Evolutionary conservation across 495 filamentous ascomycete genomes (phyloP), one percentile per base, ranked within the genome.

Genomic region (Talaromyces borbonicus): DNA sequence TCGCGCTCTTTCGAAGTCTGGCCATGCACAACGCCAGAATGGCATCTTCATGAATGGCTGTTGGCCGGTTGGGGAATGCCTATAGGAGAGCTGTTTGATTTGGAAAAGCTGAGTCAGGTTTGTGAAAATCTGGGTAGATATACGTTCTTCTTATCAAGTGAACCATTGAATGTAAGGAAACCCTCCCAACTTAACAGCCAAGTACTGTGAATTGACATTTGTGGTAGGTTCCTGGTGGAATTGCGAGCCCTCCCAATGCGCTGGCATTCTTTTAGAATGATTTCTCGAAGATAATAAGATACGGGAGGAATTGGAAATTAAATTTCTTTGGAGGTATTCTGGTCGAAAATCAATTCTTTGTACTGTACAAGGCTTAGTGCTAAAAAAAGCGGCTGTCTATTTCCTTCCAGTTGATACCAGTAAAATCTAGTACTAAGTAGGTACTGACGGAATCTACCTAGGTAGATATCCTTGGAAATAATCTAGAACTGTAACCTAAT

Each of bases 21-120:
- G 26, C 26, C 26, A 29, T 29, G 26, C 26, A 6, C 26, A 29
- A 29, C 26, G 11, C 26, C 26, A 25, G 52, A 55, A 12, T 51
- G 55, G 9, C 58, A 52, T 9, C 48, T 80, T 43, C 75, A 79
- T 56, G 64, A 79, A 51, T 75, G 67, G 67, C 50, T 74, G 23
- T 52, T 80, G 20, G 68, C 61, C 3, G 70, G 71, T 6, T 81
- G 73, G 74, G 77, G 77, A 2, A 47, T 69, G 48, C 76, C 76
- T 3, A 75, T 81, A 52, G 76, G 76, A 1, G 77, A 81, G 60
- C 53, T 78, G 50, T 79, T 77, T 58, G 72, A 80, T 59, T 50
- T 79, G 30, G 73, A 79, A 60, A 54, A 53, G 27, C 53, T 79
- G 51, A 54, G 54, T 16, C 45, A 53, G 52, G 60, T 64, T 49